These are phyloP conservation scores for Orbilia javanica DNA, from an alignment of 2,329 filamentous ascomycete species.

Conservation along the genomic window DNA sequence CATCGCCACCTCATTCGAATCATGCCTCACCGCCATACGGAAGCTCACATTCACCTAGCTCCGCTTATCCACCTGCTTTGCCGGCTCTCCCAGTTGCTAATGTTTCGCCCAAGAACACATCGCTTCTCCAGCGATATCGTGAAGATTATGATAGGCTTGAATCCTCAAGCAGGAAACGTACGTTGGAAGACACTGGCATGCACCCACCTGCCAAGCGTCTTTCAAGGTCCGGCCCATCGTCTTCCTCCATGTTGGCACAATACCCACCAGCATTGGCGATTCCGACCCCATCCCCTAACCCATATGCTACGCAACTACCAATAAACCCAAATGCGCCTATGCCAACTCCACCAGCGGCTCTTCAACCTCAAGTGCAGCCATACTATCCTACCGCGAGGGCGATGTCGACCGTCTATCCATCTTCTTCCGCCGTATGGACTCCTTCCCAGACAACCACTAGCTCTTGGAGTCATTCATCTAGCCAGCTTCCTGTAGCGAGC, in stretches of 20 bases:
- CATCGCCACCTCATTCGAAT: conserved; percentile 61
- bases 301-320: conserved; percentile 62
- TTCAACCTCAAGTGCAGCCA: conserved; percentile 41
- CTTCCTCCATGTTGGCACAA: conserved; percentile 64
- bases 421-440: conserved; percentile 69
- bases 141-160: conserved; percentile 61
- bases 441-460: conserved; percentile 65
- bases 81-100: conserved; percentile 49
- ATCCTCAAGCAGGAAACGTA: conserved; percentile 65
- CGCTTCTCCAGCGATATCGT: conserved; percentile 63
- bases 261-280: conserved; percentile 69
- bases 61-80: conserved; percentile 54
- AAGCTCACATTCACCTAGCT: conserved; percentile 36
- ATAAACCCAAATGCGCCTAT: conserved; percentile 68
- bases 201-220: conserved; percentile 72
- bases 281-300: conserved; percentile 69
- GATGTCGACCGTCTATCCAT: conserved; percentile 81
- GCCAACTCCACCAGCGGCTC: conserved; percentile 58
- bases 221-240: conserved; percentile 63
- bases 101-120: conserved; percentile 61
- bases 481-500: conserved; percentile 63
- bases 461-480: conserved; percentile 62
- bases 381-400: conserved; percentile 73
- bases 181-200: conserved; percentile 65
- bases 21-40: conserved; percentile 61